These are phyloP conservation scores for Zymoseptoria pseudotritici DNA, from an alignment of 2,329 filamentous ascomycete species.

Conservation along the genomic window DNA sequence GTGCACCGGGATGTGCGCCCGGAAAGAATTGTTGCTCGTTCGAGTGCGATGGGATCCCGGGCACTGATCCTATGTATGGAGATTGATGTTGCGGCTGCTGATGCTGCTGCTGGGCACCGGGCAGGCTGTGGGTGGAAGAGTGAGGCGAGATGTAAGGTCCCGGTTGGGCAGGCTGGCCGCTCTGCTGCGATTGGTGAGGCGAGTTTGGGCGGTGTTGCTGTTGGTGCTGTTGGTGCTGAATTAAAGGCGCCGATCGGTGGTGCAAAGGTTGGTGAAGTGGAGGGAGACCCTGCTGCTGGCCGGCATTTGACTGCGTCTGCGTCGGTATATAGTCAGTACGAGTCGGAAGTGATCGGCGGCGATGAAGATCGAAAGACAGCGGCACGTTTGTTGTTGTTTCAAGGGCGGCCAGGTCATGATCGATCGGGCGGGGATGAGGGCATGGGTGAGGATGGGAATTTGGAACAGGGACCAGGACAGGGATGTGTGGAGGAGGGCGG, in stretches of 20 bases:
- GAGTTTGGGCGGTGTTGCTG: constrained; percentile 53
- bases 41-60: constrained; percentile 51
- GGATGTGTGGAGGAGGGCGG: constrained; percentile 3
- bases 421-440: constrained; percentile 11
- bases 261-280: constrained; percentile 55
- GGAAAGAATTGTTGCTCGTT: constrained; percentile 64
- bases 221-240: constrained; percentile 41
- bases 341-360: constrained; percentile 10
- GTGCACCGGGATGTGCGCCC: constrained; percentile 45
- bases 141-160: constrained; percentile 62
- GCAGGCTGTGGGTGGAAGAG: constrained; percentile 51
- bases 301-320: constrained; percentile 25
- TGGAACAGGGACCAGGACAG: constrained; percentile 4
- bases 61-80: constrained; percentile 61
- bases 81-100: constrained; percentile 39
- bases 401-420: not conserved
- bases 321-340: constrained; percentile 13
- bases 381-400: constrained; percentile 14
- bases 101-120: constrained; percentile 24
- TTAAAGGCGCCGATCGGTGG: constrained; percentile 64
- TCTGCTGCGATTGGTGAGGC: constrained; percentile 52
- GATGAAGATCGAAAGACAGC: constrained; percentile 1
- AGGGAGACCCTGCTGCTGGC: constrained; percentile 59
- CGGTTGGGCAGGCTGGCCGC: constrained; percentile 48
- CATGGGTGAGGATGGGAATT: constrained; percentile 4